A percentile compares a stretch with the other conserved stretches of the same genome.
Conservation (phyloP, 2,329 filamentous ascomycete species). For the Arthrocladium fulminans region DNA sequence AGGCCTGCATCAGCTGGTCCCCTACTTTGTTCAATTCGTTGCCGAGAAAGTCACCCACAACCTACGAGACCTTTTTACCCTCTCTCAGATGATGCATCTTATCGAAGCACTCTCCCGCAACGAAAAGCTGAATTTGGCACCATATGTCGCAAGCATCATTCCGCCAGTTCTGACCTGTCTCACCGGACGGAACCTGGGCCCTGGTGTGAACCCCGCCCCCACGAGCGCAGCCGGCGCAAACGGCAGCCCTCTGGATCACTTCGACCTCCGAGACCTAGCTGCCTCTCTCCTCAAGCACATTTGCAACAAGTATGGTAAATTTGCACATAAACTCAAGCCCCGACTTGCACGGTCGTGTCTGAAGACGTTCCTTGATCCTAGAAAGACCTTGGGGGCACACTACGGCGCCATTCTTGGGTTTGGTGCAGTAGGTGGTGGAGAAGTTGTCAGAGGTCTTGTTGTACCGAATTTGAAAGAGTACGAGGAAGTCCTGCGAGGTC, state of each 20-base stretch:
- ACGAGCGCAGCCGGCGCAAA: conserved; percentile 33
- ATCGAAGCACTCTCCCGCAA: conserved; percentile 78
- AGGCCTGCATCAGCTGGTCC: conserved; percentile 86
- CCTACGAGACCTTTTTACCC: conserved; percentile 77
- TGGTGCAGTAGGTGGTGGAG: conserved; percentile 62
- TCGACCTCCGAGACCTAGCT: conserved; percentile 73
- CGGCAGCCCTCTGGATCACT: conserved; percentile 48
- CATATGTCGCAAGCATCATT: conserved; percentile 62
- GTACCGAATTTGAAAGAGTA: conserved; percentile 59
- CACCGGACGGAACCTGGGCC: conserved; percentile 69
- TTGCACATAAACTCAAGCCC: conserved; percentile 72
- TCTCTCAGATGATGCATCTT: conserved; percentile 88
- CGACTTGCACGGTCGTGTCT: conserved; percentile 88
- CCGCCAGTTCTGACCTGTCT: conserved; percentile 87
- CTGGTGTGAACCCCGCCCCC: background rate
- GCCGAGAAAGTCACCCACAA: conserved; percentile 86
- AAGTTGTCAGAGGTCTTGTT: conserved; percentile 55
- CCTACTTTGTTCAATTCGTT: conserved; percentile 94
- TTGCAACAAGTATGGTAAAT: conserved; percentile 68
- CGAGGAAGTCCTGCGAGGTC: conserved; percentile 51
- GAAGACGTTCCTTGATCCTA: conserved; percentile 82
- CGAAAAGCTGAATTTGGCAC: conserved; percentile 64
- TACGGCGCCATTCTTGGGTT: conserved; percentile 83
- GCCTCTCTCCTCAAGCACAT: conserved; percentile 74
- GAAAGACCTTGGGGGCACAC: conserved; percentile 71